Conservation (phyloP, 768 basidiomycete species). For the Gautieria morchelliformis region DNA sequence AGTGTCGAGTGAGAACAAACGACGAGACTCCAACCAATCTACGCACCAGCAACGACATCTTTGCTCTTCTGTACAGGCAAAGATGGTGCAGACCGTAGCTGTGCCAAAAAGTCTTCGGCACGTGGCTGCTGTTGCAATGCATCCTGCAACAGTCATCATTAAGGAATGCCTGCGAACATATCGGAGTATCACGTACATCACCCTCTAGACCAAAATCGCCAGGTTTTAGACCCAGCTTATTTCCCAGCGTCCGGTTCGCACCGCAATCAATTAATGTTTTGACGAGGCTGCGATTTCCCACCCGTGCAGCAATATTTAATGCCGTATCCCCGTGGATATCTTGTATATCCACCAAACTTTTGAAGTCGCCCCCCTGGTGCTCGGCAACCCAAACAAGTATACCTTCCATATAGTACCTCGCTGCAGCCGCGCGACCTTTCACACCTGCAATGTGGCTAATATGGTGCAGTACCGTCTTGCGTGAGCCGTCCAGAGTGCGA, state of each 20-base stretch:
- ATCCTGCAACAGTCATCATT: neutral
- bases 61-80: conserved; percentile 80
- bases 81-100: conserved; percentile 62
- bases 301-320: conserved; percentile 87
- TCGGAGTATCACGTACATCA: conserved; percentile 46
- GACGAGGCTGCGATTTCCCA: conserved; percentile 84
- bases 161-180: neutral
- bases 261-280: conserved; percentile 83
- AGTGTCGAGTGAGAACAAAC: conserved; percentile 7
- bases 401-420: conserved; percentile 86
- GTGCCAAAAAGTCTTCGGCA: conserved; percentile 73
- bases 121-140: conserved; percentile 31
- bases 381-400: conserved; percentile 81
- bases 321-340: conserved; percentile 96
- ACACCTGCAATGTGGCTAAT: conserved; percentile 85
- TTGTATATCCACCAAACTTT: conserved; percentile 77
- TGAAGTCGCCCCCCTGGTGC: conserved; percentile 66
- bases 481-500: conserved; percentile 79
- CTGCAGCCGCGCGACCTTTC: conserved; percentile 73
- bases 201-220: conserved; percentile 93
- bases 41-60: conserved; percentile 68
- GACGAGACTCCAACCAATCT: neutral
- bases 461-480: conserved; percentile 85
- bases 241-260: conserved; percentile 79
- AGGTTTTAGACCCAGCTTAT: conserved; percentile 88